Conservation (phyloP, 768 basidiomycete genomes). For the Boletellus ananiceps region DNA sequence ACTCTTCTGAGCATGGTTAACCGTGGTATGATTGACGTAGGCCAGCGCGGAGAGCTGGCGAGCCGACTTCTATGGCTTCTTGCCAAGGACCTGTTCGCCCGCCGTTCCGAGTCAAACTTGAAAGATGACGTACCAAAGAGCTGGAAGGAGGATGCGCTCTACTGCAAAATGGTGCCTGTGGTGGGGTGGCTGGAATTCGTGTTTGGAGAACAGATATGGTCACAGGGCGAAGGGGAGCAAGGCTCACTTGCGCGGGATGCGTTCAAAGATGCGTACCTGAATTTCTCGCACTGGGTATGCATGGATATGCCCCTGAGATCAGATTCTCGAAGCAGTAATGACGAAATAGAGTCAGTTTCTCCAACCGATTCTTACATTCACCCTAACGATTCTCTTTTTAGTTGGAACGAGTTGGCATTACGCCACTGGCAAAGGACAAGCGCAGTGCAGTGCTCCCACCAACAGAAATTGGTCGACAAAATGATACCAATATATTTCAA, state of each 20-base stretch:
- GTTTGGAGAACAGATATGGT: neutral
- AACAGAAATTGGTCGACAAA: neutral
- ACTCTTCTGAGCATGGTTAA: neutral
- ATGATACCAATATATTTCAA: neutral
- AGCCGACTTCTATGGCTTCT: constrained; percentile 1
- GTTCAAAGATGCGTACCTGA: neutral
- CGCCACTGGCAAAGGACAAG: constrained; percentile 1
- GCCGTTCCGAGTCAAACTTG: neutral
- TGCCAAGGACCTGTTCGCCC: neutral
- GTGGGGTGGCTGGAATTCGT: constrained; percentile 13
- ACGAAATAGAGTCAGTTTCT: neutral
- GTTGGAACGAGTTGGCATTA: neutral
- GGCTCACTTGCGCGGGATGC: no score
- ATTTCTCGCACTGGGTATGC: neutral
- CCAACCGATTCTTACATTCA: neutral
- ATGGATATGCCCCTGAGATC: neutral
- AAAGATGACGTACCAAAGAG: neutral
- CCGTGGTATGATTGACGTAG: constrained; percentile 2
- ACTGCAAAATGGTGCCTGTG: constrained; percentile 12
- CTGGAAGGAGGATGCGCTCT: constrained; percentile 4
- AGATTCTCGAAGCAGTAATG: neutral
- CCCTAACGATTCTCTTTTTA: neutral
- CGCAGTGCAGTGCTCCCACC: neutral
- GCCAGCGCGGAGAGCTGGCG: neutral
- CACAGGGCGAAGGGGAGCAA: no score